Conservation (phyloP, 2,329 filamentous ascomycete species). For the Diplodia seriata region DNA sequence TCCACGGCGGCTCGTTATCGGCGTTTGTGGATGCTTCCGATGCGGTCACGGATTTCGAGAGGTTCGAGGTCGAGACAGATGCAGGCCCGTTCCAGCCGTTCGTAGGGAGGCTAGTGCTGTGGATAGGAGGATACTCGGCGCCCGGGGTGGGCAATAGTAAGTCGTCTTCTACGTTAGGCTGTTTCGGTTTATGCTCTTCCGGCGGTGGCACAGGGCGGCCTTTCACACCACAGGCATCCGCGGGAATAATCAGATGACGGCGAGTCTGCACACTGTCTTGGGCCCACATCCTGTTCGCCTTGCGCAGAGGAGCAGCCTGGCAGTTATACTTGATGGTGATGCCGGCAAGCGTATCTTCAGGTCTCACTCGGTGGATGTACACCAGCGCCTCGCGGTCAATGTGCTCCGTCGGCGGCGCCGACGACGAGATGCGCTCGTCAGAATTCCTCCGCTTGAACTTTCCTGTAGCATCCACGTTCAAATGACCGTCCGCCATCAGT, state of each 20-base stretch:
- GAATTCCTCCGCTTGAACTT: constrained; percentile 71
- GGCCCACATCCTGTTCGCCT: constrained; percentile 92
- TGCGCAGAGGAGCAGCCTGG: constrained; percentile 79
- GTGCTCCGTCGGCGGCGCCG: constrained; percentile 61
- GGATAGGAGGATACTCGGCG: constrained; percentile 29
- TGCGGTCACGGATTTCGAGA: constrained; percentile 45
- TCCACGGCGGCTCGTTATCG: constrained; percentile 75
- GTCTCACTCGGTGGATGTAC: constrained; percentile 86
- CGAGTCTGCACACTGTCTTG: constrained; percentile 88
- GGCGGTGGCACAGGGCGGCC: constrained; percentile 63
- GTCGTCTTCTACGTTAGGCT: constrained; percentile 48
- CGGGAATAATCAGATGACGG: constrained; percentile 80
- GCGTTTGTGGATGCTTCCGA: constrained; percentile 41
- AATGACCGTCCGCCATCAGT: constrained; percentile 51
- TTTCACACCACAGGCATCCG: constrained; percentile 86
- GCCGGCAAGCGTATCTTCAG: constrained; percentile 86
- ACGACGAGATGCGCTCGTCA: constrained; percentile 62
- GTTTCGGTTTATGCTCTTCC: constrained; percentile 36
- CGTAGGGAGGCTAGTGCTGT: constrained; percentile 34
- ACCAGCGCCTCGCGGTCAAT: constrained; percentile 79
- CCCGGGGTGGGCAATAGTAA: constrained; percentile 38
- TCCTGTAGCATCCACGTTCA: constrained; percentile 54
- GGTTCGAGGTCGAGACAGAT: constrained; percentile 40
- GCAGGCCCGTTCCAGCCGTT: constrained; percentile 49
- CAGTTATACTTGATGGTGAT: constrained; percentile 91